Evolutionary conservation across 108 stramenopile species (phyloP), one percentile per base, ranked within the genome.

Genomic region (Nitzschia inconspicua): DNA sequence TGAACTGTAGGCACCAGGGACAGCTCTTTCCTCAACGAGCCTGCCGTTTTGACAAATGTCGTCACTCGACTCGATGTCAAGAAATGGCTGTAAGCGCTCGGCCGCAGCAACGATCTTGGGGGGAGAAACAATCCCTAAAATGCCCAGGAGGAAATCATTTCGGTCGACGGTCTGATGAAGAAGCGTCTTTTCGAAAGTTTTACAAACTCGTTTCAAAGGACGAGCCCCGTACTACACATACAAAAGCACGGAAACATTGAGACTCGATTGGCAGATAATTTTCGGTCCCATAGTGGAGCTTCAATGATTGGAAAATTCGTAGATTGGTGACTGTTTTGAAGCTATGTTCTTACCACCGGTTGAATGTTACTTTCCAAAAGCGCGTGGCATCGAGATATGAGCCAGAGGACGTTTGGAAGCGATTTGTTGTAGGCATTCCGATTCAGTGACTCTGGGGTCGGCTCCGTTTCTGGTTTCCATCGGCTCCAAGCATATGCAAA

Each of bases 1-100:
- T 27, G 83, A 73, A 49, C 78, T 75, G 47, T 88, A 88, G 13
- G 86, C 86, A 34, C 86, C 86, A 4, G 86, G 82, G n/a, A 88
- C 66, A 26, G 73, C 68, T 35, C 30, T 54, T 64, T 83, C 86
- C 34, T 24, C 16, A 23, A 62, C 47, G 13, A 81, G 53, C 11
- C 41, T 41, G 25, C 80, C 80, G 39, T 65, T 58, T 26, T 48
- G 30, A 36, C 72, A 73, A n/a, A 54, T 36, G 23, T 1, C 8
- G 9, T 54, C 53, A n/a, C n/a, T n/a, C n/a, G n/a, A n/a, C n/a
- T n/a, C n/a, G n/a, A n/a, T n/a, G n/a, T n/a, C n/a, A n/a, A n/a
- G n/a, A n/a, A n/a, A n/a, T n/a, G n/a, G n/a, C n/a, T n/a, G n/a
- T n/a, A n/a, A n/a, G n/a, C n/a, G n/a, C n/a, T n/a, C n/a, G n/a